Conservation (phyloP, 345 rosid species). For the Ricinus communis region DNA sequence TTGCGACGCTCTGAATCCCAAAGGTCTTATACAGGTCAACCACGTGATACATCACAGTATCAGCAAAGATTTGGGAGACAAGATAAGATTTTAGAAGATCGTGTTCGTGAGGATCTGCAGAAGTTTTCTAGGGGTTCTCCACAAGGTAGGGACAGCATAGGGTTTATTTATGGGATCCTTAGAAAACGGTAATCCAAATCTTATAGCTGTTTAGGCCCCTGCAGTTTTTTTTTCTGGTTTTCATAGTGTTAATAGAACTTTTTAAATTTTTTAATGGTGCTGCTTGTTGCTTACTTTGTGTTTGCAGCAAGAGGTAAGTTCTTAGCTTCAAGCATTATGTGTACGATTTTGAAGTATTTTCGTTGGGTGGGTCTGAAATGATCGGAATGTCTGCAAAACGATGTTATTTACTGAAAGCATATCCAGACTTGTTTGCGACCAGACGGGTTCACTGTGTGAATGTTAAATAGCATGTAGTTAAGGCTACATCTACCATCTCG, state of each 20-base stretch:
- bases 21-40: conserved; percentile 48
- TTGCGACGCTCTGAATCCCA: conserved; percentile 62
- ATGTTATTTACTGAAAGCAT: conserved; percentile 54
- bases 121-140: conserved; percentile 80
- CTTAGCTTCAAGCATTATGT: conserved; percentile 66
- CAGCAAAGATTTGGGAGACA: conserved; percentile 68
- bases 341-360: conserved; percentile 61
- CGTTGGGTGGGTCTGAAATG: conserved; percentile 49
- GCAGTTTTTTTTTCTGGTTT: conserved; percentile 10
- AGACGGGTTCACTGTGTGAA: conserved; percentile 52
- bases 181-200: conserved; percentile 55
- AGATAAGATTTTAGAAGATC: conserved; percentile 68
- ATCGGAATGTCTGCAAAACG: conserved; percentile 42
- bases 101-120: conserved; percentile 64
- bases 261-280: conserved; percentile 35
- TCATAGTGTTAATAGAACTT: conserved; percentile 12
- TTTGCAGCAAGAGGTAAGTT: conserved; percentile 98
- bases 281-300: conserved; percentile 43
- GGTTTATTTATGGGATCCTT: conserved; percentile 61
- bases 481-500: conserved; percentile 54
- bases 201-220: conserved; percentile 42
- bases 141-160: conserved; percentile 97
- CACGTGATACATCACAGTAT: conserved; percentile 63
- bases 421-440: conserved; percentile 43
- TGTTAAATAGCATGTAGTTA: conserved; percentile 44